A percentile compares a stretch with the other conserved stretches of the same genome.
Evolutionary conservation across 192 early-diverging fungal species (phyloP).

Genomic region (Haplosporangium gracile): DNA sequence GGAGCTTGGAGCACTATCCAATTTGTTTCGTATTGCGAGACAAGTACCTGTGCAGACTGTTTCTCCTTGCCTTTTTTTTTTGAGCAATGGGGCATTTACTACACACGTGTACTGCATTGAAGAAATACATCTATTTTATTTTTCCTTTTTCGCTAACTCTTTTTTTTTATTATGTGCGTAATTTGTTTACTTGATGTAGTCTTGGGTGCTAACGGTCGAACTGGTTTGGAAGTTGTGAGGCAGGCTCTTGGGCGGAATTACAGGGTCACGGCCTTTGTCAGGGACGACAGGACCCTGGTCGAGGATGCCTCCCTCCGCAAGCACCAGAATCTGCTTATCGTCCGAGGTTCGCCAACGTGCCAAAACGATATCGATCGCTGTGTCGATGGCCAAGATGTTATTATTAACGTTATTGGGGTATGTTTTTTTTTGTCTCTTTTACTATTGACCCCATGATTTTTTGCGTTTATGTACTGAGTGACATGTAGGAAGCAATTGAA

Average conservation of each 20-base stretch:
- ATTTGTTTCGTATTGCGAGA: not conserved
- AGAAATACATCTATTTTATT: not conserved
- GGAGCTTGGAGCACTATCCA: not conserved
- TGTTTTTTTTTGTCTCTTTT: not conserved
- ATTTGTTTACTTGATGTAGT: constrained; percentile 6
- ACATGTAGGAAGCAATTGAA: not conserved
- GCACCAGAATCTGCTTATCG: constrained; percentile 57
- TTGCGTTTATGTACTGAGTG: not conserved
- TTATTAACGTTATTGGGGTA: constrained; percentile 57
- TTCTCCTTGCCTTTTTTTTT: not conserved
- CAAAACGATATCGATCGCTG: constrained; percentile 52
- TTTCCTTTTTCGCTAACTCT: not conserved
- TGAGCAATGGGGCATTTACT: too few species aligned
- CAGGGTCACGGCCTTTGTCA: constrained; percentile 55
- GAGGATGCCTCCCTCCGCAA: constrained; percentile 39
- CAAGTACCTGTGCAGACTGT: not conserved
- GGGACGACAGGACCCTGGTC: constrained; percentile 38
- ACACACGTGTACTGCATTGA: not conserved
- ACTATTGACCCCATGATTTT: not conserved
- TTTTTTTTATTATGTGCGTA: not conserved
- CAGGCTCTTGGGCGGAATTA: constrained; percentile 57
- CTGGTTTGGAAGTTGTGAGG: constrained; percentile 53
- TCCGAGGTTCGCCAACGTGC: constrained; percentile 48
- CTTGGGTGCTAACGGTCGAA: constrained; percentile 54
- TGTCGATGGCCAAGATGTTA: constrained; percentile 58